Evolutionary conservation across 495 filamentous ascomycete species (phyloP), one percentile per base, ranked within the genome.

Genomic region (Eremomyces bilateralis): DNA sequence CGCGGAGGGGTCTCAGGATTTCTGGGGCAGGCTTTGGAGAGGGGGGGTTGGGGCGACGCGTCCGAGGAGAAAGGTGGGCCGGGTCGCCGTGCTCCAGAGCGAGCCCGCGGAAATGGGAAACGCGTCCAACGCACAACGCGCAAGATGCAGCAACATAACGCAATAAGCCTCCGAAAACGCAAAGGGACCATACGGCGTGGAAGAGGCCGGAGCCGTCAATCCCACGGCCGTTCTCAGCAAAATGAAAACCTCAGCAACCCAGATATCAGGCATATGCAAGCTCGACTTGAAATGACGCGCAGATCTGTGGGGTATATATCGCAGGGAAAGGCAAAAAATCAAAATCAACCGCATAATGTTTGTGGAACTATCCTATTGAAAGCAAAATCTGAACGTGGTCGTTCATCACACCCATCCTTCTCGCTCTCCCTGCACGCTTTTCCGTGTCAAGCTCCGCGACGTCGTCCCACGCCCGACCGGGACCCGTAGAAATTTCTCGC

Each of bases 21-120:
- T 20, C 48, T 50, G 37, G 46, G 43, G 39, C 37, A 29, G 45
- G 41, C 40, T 20, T 37, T 29, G 27, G 21, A 34, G 29, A 27
- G 20, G n/a, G 15, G 18, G 18, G 21, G 36, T 42, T 29, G 24
- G 24, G 31, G 31, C 5, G 16, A 29, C n/a, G n/a, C n/a, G n/a
- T n/a, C n/a, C n/a, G 13, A 38, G 43, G 39, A 46, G 43, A 47
- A 31, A 38, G 37, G 37, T 16, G 13, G 29, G 34, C 35, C 15
- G 24, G 24, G 24, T 27, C 6, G 6, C 24, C 6, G n/a, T n/a
- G n/a, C n/a, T n/a, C n/a, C n/a, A n/a, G n/a, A n/a, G n/a, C n/a
- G n/a, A n/a, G n/a, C n/a, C n/a, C n/a, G n/a, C n/a, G n/a, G n/a
- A n/a, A n/a, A n/a, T n/a, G 24, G 24, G 8, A 27, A 27, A 27